Conservation (phyloP, 2,329 filamentous ascomycete genomes). For the Microdochium paspali region DNA sequence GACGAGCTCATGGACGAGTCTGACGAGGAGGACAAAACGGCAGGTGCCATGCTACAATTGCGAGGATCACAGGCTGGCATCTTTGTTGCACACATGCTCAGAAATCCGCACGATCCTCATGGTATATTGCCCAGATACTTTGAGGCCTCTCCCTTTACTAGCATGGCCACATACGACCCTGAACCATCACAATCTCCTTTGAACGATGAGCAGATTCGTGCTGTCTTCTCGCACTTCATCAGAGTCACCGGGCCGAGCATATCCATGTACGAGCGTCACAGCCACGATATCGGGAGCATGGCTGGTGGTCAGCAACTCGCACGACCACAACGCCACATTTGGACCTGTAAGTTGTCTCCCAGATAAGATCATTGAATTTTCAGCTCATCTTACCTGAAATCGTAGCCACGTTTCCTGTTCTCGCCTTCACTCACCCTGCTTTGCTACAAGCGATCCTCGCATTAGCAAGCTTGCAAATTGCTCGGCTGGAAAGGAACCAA, state of each 20-base stretch:
- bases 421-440: slow-evolving; percentile 76
- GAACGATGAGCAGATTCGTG: slow-evolving; percentile 68
- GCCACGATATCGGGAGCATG: slow-evolving; percentile 60
- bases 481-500: slow-evolving; percentile 65
- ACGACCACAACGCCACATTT: neutral
- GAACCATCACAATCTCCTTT: slow-evolving; percentile 61
- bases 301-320: slow-evolving; percentile 33
- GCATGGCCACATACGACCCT: slow-evolving; percentile 57
- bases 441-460: slow-evolving; percentile 87
- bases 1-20: slow-evolving; percentile 54
- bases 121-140: slow-evolving; percentile 40
- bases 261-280: slow-evolving; percentile 79
- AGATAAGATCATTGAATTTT: neutral
- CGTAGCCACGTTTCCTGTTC: slow-evolving; percentile 68
- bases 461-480: slow-evolving; percentile 77
- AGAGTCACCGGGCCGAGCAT: slow-evolving; percentile 79
- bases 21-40: slow-evolving; percentile 44
- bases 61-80: slow-evolving; percentile 25
- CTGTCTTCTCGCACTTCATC: slow-evolving; percentile 87
- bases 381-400: slow-evolving; percentile 11
- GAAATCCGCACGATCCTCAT: slow-evolving; percentile 27
- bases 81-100: slow-evolving; percentile 24
- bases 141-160: slow-evolving; percentile 34
- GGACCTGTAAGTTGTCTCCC: slow-evolving; percentile 9
- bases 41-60: slow-evolving; percentile 24